phyloP scores from a whole-genome alignment of 2,329 filamentous ascomycete species.

The Sphaerostilbella broomeana region DNA sequence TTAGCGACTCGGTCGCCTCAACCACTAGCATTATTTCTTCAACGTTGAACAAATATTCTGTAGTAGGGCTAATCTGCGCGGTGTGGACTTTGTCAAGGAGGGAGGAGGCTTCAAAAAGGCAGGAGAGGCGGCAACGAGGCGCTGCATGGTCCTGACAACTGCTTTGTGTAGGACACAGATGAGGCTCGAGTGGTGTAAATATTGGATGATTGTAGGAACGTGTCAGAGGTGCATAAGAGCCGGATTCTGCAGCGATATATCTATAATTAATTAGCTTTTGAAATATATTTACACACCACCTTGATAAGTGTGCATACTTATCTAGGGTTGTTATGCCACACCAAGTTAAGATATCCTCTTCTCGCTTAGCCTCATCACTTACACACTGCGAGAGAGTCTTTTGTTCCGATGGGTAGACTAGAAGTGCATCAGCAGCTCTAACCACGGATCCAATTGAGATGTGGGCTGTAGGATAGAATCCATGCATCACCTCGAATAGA shows the following conservation, averaged over 20 bases:
- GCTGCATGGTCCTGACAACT: neutral
- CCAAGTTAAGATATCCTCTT: neutral
- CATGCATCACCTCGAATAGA: neutral
- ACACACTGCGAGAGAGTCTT: too few relatives aligned
- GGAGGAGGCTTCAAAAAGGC: neutral
- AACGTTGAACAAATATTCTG: too few relatives aligned
- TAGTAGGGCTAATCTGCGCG: too few relatives aligned
- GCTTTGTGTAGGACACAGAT: neutral
- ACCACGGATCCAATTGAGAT: neutral
- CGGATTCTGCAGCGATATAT: neutral
- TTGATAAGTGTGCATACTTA: neutral
- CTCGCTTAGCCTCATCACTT: too few relatives aligned
- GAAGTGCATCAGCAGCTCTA: neutral
- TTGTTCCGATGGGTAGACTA: neutral
- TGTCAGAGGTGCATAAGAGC: neutral
- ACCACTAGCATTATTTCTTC: too few relatives aligned
- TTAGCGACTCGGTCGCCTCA: too few relatives aligned
- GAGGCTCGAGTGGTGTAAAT: neutral
- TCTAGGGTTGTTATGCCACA: neutral
- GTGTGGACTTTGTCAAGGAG: constrained; percentile 1
- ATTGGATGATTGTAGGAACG: neutral
- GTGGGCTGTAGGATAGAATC: constrained; percentile 1
- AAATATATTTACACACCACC: neutral
- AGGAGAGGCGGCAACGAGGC: neutral
- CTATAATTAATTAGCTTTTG: neutral